A percentile compares a stretch with the other conserved stretches of the same genome.
These are phyloP conservation scores for Viola odorata DNA, from an alignment of 345 rosid genomes.

Conservation along the genomic window DNA sequence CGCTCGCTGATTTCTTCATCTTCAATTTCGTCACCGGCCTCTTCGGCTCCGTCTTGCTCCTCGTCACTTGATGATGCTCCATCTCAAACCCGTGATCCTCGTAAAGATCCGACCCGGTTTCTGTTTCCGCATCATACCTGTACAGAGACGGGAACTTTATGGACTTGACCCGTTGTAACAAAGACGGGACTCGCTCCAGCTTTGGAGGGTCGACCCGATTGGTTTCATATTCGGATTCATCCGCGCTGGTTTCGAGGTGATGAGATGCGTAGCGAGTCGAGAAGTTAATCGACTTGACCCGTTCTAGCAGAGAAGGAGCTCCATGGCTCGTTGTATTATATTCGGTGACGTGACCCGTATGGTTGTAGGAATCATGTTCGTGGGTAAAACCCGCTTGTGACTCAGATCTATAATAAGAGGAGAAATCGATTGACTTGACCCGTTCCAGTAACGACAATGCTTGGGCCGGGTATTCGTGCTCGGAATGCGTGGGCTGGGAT, in stretches of 20 bases:
- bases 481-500: background rate
- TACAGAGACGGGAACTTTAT: slow-evolving; percentile 7
- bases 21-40: slow-evolving; percentile 7
- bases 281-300: background rate
- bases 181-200: slow-evolving; percentile 11
- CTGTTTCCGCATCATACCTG: slow-evolving; percentile 4
- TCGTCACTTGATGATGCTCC: slow-evolving; percentile 21
- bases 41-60: slow-evolving; percentile 41
- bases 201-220: background rate
- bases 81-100: background rate
- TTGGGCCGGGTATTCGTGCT: slow-evolving; percentile 20
- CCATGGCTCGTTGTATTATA: background rate
- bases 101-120: slow-evolving; percentile 9
- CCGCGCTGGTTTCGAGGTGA: background rate
- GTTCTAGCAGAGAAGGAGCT: background rate
- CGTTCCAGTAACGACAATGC: slow-evolving; percentile 56
- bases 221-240: background rate
- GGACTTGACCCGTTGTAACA: slow-evolving; percentile 16
- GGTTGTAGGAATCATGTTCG: background rate
- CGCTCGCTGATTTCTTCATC: slow-evolving; percentile 74
- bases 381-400: background rate
- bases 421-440: slow-evolving; percentile 49
- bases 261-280: background rate
- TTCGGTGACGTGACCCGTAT: background rate
- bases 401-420: slow-evolving; percentile 32